Evolutionary conservation across 805 yeast genomes (phyloP), one percentile per base, ranked within the genome.

Genomic region (Monosporozyma aerobia): DNA sequence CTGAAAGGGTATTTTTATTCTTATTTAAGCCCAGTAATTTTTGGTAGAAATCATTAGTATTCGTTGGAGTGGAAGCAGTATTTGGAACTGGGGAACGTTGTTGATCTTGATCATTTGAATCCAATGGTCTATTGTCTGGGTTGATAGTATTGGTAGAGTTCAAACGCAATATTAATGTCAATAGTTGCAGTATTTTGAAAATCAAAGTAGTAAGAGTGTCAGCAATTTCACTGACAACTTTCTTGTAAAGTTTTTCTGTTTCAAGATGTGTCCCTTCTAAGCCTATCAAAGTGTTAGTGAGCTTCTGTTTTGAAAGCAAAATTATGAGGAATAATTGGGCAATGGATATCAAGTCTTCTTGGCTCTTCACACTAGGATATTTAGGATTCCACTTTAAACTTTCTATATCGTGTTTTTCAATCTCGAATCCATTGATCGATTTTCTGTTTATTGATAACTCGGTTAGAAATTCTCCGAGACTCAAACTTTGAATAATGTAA

Each of bases 131-230:
- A 50, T 49, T 55, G 35, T 59, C 59, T 41, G 56, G 60, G 43
- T 66, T 69, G 33, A 67, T 62, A 50, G 64, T 58, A 50, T 67
- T 67, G 1, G 65, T 65, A 1, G 68, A 66, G 46, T 67, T 67
- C 23, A 60, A 48, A 48, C 61, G 59, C 60, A 64, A 59, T 11
- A 58, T 54, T 29, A 61, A 40, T 3, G 64, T 61, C 32, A 67
- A 57, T 9, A 62, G 53, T 29, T 58, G 56, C 30, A 63, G 55
- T 43, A 59, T 63, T 29, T 55, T 51, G 3, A 64, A 54, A 23
- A 64, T 62, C 44, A 67, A 44, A 1, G 46, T 41, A 30, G 68
- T 61, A 30, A 66, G 44, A 11, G 50, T 55, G 13, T 57, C 54
- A 10, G 64, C 52, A 14, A 65, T 49, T 13, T 55, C 46, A 13